phyloP scores from a whole-genome alignment of 495 filamentous ascomycete species.

The Aspergillus affinis region DNA sequence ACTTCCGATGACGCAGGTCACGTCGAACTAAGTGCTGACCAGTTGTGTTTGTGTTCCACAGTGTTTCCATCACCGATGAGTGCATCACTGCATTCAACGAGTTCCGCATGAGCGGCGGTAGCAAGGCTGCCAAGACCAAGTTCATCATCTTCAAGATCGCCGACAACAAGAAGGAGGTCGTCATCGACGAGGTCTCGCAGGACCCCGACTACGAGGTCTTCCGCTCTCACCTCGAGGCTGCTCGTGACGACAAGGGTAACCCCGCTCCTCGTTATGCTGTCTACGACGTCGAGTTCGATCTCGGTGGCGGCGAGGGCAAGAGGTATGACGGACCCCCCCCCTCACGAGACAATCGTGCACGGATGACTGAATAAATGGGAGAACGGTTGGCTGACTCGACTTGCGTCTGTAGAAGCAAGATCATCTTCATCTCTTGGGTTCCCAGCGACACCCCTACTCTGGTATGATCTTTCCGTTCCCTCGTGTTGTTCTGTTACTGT shows the following conservation, averaged over 20 bases:
- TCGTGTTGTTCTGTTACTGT: neutral
- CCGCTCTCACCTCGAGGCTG: constrained; percentile 73
- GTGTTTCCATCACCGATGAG: constrained; percentile 75
- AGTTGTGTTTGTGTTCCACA: constrained; percentile 28
- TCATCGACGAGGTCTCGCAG: constrained; percentile 71
- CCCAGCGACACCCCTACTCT: constrained; percentile 79
- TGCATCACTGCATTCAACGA: constrained; percentile 85
- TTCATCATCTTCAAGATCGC: constrained; percentile 97
- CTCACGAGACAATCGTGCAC: too few species aligned
- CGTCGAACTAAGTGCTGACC: neutral
- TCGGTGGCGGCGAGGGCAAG: constrained; percentile 75
- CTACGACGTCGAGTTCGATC: constrained; percentile 87
- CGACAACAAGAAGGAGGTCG: constrained; percentile 88
- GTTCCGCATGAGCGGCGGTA: constrained; percentile 77
- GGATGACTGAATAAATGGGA: neutral
- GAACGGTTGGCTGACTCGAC: neutral
- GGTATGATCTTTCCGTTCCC: constrained; percentile 52
- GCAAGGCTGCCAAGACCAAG: constrained; percentile 74
- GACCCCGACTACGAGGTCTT: constrained; percentile 71
- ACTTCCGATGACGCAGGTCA: neutral
- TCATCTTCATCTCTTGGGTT: constrained; percentile 92
- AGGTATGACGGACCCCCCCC: constrained; percentile 49
- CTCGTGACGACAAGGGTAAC: constrained; percentile 64
- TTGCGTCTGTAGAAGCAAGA: constrained; percentile 71
- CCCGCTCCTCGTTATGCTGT: constrained; percentile 81